Evolutionary conservation across 768 basidiomycete genomes (phyloP).

Genomic region (Lactarius trivialis): DNA sequence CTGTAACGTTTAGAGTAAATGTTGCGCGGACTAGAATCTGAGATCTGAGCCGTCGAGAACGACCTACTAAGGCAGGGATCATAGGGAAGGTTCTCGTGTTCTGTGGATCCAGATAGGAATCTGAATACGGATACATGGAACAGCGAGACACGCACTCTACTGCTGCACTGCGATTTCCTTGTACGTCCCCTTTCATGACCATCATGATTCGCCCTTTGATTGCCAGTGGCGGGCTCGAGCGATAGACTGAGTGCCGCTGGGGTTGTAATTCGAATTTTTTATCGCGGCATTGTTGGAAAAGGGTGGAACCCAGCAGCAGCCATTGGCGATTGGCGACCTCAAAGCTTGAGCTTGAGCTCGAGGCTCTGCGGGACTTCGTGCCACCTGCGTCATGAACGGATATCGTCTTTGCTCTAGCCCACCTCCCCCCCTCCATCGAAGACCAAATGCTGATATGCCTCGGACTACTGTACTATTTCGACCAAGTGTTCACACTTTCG

Average conservation of each 20-base stretch:
- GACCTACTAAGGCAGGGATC: not conserved
- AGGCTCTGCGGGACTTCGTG: too few species aligned
- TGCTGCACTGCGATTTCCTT: not conserved
- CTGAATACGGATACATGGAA: not conserved
- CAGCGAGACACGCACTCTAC: not conserved
- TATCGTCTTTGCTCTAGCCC: too few species aligned
- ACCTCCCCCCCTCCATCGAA: too few species aligned
- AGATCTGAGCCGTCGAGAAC: not conserved
- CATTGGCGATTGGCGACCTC: not conserved
- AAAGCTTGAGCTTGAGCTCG: too few species aligned
- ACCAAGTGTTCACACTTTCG: too few species aligned
- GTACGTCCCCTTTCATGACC: not conserved
- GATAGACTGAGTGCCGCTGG: not conserved
- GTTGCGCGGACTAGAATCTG: conserved; percentile 1
- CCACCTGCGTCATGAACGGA: too few species aligned
- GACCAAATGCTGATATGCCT: too few species aligned
- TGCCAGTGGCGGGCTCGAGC: not conserved
- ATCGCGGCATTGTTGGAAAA: not conserved
- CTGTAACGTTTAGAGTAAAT: too few species aligned
- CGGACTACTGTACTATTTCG: too few species aligned
- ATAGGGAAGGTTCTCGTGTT: not conserved
- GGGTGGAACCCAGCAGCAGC: not conserved
- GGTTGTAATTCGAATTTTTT: not conserved
- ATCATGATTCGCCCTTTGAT: not conserved
- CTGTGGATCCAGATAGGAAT: not conserved